Evolutionary conservation across 176 grass and related monocot species (phyloP).

Genomic region (Cenchrus purpureus): DNA sequence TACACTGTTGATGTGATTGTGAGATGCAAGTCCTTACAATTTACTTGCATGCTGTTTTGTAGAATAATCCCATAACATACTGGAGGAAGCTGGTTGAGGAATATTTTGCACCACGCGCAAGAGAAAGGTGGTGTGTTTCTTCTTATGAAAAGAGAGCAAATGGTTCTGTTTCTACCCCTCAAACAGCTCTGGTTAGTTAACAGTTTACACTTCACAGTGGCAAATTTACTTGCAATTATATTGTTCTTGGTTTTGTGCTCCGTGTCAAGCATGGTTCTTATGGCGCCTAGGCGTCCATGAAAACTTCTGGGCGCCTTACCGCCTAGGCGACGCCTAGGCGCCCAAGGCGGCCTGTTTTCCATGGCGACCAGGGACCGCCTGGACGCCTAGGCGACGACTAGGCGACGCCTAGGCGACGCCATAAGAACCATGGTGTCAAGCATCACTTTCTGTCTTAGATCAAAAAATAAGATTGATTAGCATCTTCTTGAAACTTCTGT

Average conservation of each 20-base stretch:
- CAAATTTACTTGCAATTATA: slow-evolving; percentile 1
- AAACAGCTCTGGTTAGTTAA: slow-evolving; percentile 67
- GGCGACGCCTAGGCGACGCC: too few species aligned
- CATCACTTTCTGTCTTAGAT: slow-evolving; percentile 9
- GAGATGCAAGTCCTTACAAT: slow-evolving; percentile 22
- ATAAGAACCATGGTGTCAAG: not conserved
- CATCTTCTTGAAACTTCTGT: not conserved
- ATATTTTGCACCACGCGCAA: slow-evolving; percentile 87
- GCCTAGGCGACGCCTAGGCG: too few species aligned
- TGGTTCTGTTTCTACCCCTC: slow-evolving; percentile 67
- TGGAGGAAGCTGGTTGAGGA: slow-evolving; percentile 96
- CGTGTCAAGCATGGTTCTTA: not conserved
- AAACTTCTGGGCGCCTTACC: too few species aligned
- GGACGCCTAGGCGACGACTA: too few species aligned
- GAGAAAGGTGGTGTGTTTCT: slow-evolving; percentile 94
- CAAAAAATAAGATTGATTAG: slow-evolving; percentile 18
- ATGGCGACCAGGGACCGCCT: too few species aligned
- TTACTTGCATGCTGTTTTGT: slow-evolving; percentile 39
- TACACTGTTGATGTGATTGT: slow-evolving; percentile 21
- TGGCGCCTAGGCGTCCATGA: too few species aligned
- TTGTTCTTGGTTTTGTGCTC: not conserved
- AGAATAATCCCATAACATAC: slow-evolving; percentile 92
- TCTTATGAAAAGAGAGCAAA: slow-evolving; percentile 82
- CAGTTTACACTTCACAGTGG: not conserved
- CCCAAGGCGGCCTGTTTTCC: too few species aligned